Evolutionary conservation across 305 asterid species (phyloP).

Genomic region (Solanum hybrid): DNA sequence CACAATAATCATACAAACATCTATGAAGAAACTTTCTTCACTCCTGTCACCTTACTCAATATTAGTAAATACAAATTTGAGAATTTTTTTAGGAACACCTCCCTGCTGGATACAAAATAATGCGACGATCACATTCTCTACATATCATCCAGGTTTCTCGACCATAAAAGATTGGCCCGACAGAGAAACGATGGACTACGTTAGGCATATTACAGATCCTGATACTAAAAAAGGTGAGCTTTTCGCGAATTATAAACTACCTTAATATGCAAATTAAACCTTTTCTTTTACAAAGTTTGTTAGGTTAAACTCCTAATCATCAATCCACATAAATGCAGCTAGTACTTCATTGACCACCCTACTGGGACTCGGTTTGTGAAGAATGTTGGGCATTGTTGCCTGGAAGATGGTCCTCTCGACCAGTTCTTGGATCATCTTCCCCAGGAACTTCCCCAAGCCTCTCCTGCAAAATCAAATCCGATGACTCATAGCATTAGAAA

Average conservation of each 20-base stretch:
- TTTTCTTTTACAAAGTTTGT: conserved; percentile 30
- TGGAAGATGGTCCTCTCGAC: conserved; percentile 31
- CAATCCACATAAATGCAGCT: conserved; percentile 13
- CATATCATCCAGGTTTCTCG: conserved; percentile 26
- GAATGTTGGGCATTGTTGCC: conserved; percentile 25
- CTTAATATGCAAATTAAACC: conserved; percentile 25
- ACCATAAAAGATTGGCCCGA: conserved; percentile 37
- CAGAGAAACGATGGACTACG: conserved; percentile 20
- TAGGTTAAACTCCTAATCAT: conserved; percentile 38
- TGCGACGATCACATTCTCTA: neutral
- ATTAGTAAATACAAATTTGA: neutral
- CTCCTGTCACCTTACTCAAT: neutral
- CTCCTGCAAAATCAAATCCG: conserved; percentile 46
- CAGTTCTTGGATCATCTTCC: conserved; percentile 55
- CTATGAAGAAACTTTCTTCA: neutral
- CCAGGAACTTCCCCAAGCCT: conserved; percentile 56
- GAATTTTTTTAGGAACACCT: neutral
- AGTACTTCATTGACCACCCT: conserved; percentile 19
- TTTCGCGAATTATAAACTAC: conserved; percentile 29
- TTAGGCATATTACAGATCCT: conserved; percentile 23
- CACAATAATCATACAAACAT: neutral
- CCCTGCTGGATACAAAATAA: neutral
- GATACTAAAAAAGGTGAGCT: conserved; percentile 25
- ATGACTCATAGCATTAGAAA: neutral
- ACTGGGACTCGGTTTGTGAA: conserved; percentile 17